These are phyloP conservation scores for Saccharomyces hybrid DNA, from an alignment of 1,139 yeast species.

Conservation along the genomic window DNA sequence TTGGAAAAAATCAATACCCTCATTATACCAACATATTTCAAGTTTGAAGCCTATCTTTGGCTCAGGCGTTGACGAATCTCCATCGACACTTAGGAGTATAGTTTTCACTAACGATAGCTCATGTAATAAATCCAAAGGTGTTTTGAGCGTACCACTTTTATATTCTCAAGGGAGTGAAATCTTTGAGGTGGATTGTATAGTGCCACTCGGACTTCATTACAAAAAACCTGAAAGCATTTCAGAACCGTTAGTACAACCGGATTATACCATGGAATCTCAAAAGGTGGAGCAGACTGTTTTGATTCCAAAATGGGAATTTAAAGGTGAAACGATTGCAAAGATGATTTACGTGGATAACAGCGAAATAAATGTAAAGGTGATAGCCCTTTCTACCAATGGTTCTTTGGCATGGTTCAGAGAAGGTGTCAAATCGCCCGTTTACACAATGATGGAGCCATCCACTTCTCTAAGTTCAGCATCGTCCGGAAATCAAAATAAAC, in stretches of 20 bases:
- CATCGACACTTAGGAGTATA: conserved; percentile 4
- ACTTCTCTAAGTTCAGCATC: background rate
- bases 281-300: conserved; percentile 7
- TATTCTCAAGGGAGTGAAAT: conserved; percentile 25
- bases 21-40: conserved; percentile 55
- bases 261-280: conserved; percentile 6
- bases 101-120: conserved; percentile 20
- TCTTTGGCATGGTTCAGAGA: conserved; percentile 29
- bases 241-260: conserved; percentile 1
- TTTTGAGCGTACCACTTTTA: conserved; percentile 18
- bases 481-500: background rate
- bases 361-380: conserved; percentile 11
- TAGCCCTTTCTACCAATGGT: conserved; percentile 25
- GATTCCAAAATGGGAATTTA: conserved; percentile 24
- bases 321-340: conserved; percentile 22
- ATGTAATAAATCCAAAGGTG: conserved; percentile 22
- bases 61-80: conserved; percentile 2
- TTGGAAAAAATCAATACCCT: conserved; percentile 94
- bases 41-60: conserved; percentile 56
- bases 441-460: conserved; percentile 2
- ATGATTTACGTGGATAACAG: conserved; percentile 13
- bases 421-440: conserved; percentile 19
- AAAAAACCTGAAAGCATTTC: background rate
- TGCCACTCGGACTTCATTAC: conserved; percentile 26
- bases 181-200: conserved; percentile 21